Evolutionary conservation across 148 eudicot genomes (phyloP).

Genomic region (Drosera capensis): DNA sequence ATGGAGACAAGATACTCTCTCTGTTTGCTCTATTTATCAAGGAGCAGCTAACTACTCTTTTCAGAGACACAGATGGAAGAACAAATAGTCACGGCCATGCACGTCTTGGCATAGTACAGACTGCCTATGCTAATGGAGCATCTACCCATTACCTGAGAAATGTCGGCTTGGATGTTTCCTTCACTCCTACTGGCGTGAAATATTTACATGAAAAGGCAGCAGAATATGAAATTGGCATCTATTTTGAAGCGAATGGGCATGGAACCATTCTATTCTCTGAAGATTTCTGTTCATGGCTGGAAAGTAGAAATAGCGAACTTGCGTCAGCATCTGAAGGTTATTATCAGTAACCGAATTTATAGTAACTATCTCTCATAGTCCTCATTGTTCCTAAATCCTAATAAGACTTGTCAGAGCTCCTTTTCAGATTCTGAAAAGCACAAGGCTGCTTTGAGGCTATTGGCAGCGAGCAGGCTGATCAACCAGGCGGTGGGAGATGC

Average conservation of each 20-base stretch:
- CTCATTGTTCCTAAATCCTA: too few relatives aligned
- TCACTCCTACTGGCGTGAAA: constrained; percentile 92
- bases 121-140: constrained; percentile 98
- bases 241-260: constrained; percentile 95
- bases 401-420: too few relatives aligned
- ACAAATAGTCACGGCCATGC: constrained; percentile 17
- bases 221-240: constrained; percentile 69
- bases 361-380: not conserved
- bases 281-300: constrained; percentile 41
- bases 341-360: not conserved
- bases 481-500: constrained; percentile 99
- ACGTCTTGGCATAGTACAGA: constrained; percentile 66
- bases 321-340: constrained; percentile 45
- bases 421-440: constrained; percentile 64
- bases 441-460: constrained; percentile 64
- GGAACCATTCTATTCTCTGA: constrained; percentile 88
- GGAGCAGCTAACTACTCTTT: constrained; percentile 48
- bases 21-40: constrained; percentile 65
- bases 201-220: constrained; percentile 82
- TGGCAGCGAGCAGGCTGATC: constrained; percentile 75
- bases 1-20: constrained; percentile 91
- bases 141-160: constrained; percentile 76
- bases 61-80: constrained; percentile 15
- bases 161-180: constrained; percentile 53
- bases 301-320: constrained; percentile 32